Evolutionary conservation across 495 filamentous ascomycete genomes (phyloP).

Genomic region (Daldinia concentrica): DNA sequence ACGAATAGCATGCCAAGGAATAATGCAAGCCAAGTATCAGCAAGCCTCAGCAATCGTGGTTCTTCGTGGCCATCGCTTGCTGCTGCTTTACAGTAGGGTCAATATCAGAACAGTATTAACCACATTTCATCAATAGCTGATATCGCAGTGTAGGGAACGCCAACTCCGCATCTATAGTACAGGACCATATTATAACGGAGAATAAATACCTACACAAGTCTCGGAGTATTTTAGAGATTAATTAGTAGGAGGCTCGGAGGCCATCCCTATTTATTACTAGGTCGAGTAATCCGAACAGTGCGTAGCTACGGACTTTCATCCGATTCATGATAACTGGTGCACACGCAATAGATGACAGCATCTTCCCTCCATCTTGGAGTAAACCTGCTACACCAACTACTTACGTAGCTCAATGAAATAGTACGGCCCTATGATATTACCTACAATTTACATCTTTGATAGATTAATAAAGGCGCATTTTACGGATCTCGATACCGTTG

Average conservation of each 20-base stretch:
- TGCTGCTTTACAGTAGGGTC: constrained; percentile 8
- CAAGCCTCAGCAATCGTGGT: constrained; percentile 29
- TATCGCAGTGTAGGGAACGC: constrained; percentile 5
- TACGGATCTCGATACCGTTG: constrained; percentile 3
- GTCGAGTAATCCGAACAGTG: constrained; percentile 1
- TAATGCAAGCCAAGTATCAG: constrained; percentile 29
- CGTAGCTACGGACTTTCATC: constrained; percentile 16
- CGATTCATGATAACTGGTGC: constrained; percentile 22
- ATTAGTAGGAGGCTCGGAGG: constrained; percentile 4
- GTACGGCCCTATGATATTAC: not conserved
- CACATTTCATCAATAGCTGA: constrained; percentile 20
- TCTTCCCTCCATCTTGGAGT: constrained; percentile 24
- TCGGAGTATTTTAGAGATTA: not conserved
- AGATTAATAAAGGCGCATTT: not conserved
- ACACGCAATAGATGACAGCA: constrained; percentile 34
- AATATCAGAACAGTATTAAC: not conserved
- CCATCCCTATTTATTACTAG: constrained; percentile 11
- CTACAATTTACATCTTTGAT: constrained; percentile 9
- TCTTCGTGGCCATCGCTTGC: constrained; percentile 30
- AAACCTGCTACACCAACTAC: constrained; percentile 9
- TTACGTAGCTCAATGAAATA: constrained; percentile 1
- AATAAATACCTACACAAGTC: not conserved
- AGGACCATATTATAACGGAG: not conserved
- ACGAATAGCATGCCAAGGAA: constrained; percentile 20
- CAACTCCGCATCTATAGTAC: constrained; percentile 8